Conservation (phyloP, 1,284 basidiomycete genomes). For the Puccinia horiana region DNA sequence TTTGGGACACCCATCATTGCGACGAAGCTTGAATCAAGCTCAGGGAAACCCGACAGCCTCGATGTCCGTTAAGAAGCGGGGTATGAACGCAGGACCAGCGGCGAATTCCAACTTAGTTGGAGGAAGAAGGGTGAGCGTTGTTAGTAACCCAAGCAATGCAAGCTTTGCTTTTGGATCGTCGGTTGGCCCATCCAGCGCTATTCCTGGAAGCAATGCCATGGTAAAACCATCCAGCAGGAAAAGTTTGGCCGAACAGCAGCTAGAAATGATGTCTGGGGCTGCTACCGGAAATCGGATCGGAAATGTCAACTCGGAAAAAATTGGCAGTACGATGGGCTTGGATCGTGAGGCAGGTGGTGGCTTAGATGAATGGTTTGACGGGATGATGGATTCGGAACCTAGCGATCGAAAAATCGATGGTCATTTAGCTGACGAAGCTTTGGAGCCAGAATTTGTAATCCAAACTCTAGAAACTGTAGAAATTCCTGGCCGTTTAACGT, state of each 20-base stretch:
- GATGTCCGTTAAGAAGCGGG: constrained; percentile 23
- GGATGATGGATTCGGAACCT: constrained; percentile 39
- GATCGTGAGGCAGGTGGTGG: constrained; percentile 35
- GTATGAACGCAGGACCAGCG: constrained; percentile 11
- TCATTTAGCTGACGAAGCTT: constrained; percentile 41
- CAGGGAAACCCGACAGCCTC: constrained; percentile 33
- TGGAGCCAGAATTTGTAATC: constrained; percentile 48
- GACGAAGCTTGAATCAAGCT: constrained; percentile 48
- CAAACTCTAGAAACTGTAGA: constrained; percentile 42
- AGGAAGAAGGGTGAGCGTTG: constrained; percentile 23
- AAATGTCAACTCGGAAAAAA: constrained; percentile 17
- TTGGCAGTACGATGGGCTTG: neutral
- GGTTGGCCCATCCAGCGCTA: neutral
- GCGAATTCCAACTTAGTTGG: constrained; percentile 9
- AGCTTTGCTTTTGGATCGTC: constrained; percentile 43
- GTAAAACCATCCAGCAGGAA: constrained; percentile 30
- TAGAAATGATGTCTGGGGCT: constrained; percentile 46
- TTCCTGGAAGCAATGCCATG: neutral
- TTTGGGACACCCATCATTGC: constrained; percentile 39
- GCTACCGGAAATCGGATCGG: constrained; percentile 16
- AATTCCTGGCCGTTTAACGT: constrained; percentile 37
- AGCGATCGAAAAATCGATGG: constrained; percentile 41
- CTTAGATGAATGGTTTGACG: constrained; percentile 48
- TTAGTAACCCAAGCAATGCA: constrained; percentile 46
- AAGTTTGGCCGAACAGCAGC: constrained; percentile 40